phyloP scores from a whole-genome alignment of 768 basidiomycete species.

The Crassisporium funariophilum region DNA sequence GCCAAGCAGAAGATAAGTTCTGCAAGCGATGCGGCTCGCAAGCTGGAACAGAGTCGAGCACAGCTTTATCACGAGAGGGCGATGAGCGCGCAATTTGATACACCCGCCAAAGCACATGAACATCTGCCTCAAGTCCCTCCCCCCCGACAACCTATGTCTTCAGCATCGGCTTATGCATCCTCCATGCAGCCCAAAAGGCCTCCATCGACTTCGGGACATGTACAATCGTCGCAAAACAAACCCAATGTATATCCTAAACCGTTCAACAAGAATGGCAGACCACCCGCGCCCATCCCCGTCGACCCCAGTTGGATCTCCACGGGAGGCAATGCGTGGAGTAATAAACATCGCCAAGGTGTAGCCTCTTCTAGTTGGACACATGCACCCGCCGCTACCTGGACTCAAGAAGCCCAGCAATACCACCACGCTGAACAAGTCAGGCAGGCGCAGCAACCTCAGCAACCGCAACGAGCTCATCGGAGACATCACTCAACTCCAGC shows the following conservation, averaged over 20 bases:
- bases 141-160: conserved; percentile 21
- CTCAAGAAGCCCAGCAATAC: conserved; percentile 7
- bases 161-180: conserved; percentile 23
- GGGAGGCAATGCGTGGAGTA: conserved; percentile 29
- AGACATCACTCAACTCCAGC: conserved; percentile 24
- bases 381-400: no score
- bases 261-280: conserved; percentile 14
- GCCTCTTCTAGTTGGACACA: conserved; percentile 19
- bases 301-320: conserved; percentile 28
- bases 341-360: conserved; percentile 21
- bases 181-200: conserved; percentile 11
- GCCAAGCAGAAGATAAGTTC: conserved; percentile 22
- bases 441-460: conserved; percentile 5
- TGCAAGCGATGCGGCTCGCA: conserved; percentile 32
- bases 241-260: conserved; percentile 24
- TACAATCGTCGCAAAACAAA: conserved; percentile 18
- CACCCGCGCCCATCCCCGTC: conserved; percentile 19
- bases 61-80: conserved; percentile 10
- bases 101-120: no score
- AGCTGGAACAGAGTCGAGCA: conserved; percentile 22
- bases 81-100: conserved; percentile 7
- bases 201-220: conserved; percentile 5
- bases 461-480: conserved; percentile 17
- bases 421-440: conserved; percentile 10
- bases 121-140: no score